Evolutionary conservation across 805 yeast species (phyloP), one percentile per base, ranked within the genome.

Genomic region (Candida krabiensis): DNA sequence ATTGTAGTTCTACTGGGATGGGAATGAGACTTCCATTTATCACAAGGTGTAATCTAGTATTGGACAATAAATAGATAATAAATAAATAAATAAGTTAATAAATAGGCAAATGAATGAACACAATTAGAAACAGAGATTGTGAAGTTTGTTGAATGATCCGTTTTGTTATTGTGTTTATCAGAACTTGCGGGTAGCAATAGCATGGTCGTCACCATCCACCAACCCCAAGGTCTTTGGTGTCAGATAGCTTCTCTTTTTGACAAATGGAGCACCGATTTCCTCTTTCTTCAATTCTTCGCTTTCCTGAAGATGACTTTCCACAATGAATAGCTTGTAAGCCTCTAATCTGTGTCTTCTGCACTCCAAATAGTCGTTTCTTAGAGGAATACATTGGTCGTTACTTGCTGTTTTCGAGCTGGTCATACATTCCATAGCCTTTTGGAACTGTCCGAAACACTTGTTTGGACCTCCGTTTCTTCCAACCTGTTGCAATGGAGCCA

Each of bases 181-280:
- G 28, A 46, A 55, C 46, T 53, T 56, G 33, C 44, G 39, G 12
- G 49, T 50, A 12, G 50, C 45, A 44, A 60, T 52, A 9, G 63
- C 53, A 40, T 53, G 48, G 37, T 63, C 69, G 28, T 63, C 61
- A 36, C 67, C 68, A 34, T 60, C 59, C 11, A 61, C 60, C 39
- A 64, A 48, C 19, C 69, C 69, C 35, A 64, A 46, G 6, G 66
- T 60, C 45, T 64, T 64, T 35, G 68, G 64, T n/a, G 69, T 64
- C 30, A 64, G 44, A 36, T 53, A 60, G 37, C 58, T 62, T 55
- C 67, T 60, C 54, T 59, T 58, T 46, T 60, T 63, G 26, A 64
- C 66, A 35, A 46, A 64, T n/a, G 69, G 69, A 21, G 67, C 67
- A 30, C 69, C 69, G 16, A 63, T 37, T 19, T 53, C 55, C 31